Evolutionary conservation across 2,329 filamentous ascomycete genomes (phyloP), one percentile per base, ranked within the genome.

Genomic region (Colletotrichum cuscutae): DNA sequence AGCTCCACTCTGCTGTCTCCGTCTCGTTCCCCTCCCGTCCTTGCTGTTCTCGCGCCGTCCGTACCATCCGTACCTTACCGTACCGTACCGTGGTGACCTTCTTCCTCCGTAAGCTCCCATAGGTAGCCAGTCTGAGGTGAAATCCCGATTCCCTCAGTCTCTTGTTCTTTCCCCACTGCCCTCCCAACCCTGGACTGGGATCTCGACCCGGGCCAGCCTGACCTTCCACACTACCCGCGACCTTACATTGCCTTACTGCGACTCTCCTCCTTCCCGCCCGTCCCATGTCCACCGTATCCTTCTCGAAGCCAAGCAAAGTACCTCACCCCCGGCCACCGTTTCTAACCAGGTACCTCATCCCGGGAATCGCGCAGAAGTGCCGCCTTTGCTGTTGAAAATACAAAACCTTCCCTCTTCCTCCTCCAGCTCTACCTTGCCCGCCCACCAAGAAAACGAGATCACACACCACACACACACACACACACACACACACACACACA

Each of bases 281-380:
- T 63, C 64, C 67, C 65, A 73, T 69, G 57, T 49, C 65, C 60
- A 74, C 73, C 73, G 73, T 74, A 73, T 74, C 65, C 56, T 74
- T 73, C 73, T 74, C 59, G 63, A 73, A 73, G 69, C 72, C 69
- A 74, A 74, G 65, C 66, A 69, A 49, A 72, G 72, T 74, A 71
- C 59, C 68, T 67, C 30, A 62, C 58, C 66, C 37, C 67, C 54
- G 65, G 52, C 61, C 73, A 72, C 71, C 71, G 71, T 71, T 70
- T 71, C 46, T 12, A 15, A 56, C 53, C 30, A 73, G 62, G 71
- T 73, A 73, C 71, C 71, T 71, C 62, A 32, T 66, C 35, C 56
- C 68, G 60, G 37, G 62, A 68, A 46, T 67, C 67, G 37, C 60
- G 60, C 74, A 71, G 65, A 74, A 68, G 61, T 73, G 66, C 66